phyloP scores from a whole-genome alignment of 164 flowering plant genomes.

The grape (Vitis vinifera) region DNA sequence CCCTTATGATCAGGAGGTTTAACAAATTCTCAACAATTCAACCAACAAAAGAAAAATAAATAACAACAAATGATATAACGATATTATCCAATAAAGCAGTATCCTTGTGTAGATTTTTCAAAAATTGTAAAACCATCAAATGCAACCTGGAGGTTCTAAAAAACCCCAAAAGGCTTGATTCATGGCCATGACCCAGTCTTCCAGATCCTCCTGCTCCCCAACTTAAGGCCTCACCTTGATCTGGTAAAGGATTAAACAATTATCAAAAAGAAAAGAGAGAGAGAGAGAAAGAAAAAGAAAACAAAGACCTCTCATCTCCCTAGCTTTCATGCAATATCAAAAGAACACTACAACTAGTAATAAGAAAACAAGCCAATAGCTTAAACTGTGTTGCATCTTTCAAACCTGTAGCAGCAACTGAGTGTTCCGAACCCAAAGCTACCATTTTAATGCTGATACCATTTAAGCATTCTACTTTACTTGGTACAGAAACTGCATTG shows the following conservation, averaged over 20 bases:
- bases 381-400: background rate
- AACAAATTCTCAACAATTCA: no score
- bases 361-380: background rate
- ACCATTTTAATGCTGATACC: conserved; percentile 58
- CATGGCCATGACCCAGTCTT: conserved; percentile 89
- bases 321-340: no score
- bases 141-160: conserved; percentile 63
- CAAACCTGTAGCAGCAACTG: conserved; percentile 86
- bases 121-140: background rate
- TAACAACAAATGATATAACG: background rate
- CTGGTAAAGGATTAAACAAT: conserved; percentile 27
- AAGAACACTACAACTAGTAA: no score
- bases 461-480: conserved; percentile 59
- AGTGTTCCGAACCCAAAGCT: conserved; percentile 87
- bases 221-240: conserved; percentile 74
- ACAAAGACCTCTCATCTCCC: no score
- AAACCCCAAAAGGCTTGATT: conserved; percentile 64
- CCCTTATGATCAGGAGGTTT: no score
- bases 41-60: no score
- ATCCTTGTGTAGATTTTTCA: no score
- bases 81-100: background rate
- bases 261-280: background rate
- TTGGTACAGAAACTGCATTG: conserved; percentile 55
- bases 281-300: background rate
- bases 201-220: conserved; percentile 96